Base-by-base conservation (phyloP, 23 red algal species). In the Gracilaria domingensis region DNA sequence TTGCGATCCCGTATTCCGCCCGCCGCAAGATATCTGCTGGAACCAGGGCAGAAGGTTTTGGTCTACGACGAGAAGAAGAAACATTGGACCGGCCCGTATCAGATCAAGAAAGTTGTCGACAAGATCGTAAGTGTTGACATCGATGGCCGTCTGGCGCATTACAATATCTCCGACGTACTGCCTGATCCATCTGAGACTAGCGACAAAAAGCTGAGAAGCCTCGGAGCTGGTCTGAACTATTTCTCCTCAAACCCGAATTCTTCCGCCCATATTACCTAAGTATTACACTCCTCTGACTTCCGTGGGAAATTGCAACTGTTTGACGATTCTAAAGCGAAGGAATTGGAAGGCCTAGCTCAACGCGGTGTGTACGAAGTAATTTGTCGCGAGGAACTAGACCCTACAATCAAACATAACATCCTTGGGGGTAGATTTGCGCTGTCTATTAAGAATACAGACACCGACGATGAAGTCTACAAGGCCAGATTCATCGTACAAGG, bases 391-490 rank as follows among this genome's bases (percentile, higher is more conserved):
- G 79, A 82, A 35, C 21, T 82, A 1, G 49, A 55, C 17, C 79
- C 53, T 1, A 36, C 1, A 23, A 6, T 12, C 0, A 4, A 33
- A 13, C 71, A 44, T 3, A 82, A 82, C 29, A 60, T 82, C 21
- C 42, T 82, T 55, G 47, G 49, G 2, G 47, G 49, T 30, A 0
- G 79, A 1, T 58, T 59, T 38, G 45, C 54, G 4, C 53, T 82
- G 1, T 53, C 24, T 7, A 82, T 82, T 20, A 82, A 59, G 29
- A 35, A 82, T 8, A 59, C 3, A 28, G 79, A 82, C 21, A 82
- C 79, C 2, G 32, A 82, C 24, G 61, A 59, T 14, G 79, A 59
- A 54, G 51, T 55, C 2, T 82, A 82, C 79, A 82, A 82, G n/a
- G 79, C 79, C 4, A 48, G 48, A 2, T 82, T 82, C 25, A 60